Base-by-base conservation (phyloP, 805 yeast genomes). In the Hemisphaericaspora nanyangensis region DNA sequence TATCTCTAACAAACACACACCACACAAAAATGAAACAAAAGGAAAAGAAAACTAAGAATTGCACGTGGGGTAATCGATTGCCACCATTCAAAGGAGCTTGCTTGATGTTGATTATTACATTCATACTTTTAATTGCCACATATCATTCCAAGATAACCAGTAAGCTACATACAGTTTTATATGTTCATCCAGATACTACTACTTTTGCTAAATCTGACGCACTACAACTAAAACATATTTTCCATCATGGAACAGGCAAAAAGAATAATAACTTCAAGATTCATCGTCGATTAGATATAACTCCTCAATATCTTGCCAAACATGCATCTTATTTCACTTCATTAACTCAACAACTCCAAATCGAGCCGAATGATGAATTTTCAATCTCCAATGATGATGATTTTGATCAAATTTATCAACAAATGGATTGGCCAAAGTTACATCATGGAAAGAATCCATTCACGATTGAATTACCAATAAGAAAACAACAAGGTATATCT, bases 211-310 rank as follows among this genome's bases (percentile, higher is more conserved):
- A 12, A 15, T 30, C 33, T 11, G 33, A 35, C 19, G 29, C 37
- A 7, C 51, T 65, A 48, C 57, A 51, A 35, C 47, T 81, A 19
- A 78, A 68, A 48, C 87, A 82, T 51, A 70, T 82, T 4, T 78
- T 64, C 49, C 87, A 82, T 50, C 83, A 78, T 49, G 79, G 78
- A 36, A 68, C 81, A 0, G 77, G 76, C 7, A 41, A 55, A 17
- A 39, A 51, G n/a, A 46, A 67, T 38, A 61, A 67, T 34, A 22
- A 22, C 3, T 22, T 22, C 5, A 60, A 57, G 18, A 45, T 58
- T 0, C 82, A 76, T 48, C 60, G 72, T 17, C 57, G 82, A 36
- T 52, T 80, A 34, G 83, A 79, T 47, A 58, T 77, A 8, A 74
- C 80, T 0, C 61, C 62, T 0, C 59, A 56, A 31, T 71, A 67